Percentiles rank a stretch among this genome's conserved stretches.
These are phyloP conservation scores for Phytophthora pini DNA, from an alignment of 352 stramenopile species.

Conservation along the genomic window DNA sequence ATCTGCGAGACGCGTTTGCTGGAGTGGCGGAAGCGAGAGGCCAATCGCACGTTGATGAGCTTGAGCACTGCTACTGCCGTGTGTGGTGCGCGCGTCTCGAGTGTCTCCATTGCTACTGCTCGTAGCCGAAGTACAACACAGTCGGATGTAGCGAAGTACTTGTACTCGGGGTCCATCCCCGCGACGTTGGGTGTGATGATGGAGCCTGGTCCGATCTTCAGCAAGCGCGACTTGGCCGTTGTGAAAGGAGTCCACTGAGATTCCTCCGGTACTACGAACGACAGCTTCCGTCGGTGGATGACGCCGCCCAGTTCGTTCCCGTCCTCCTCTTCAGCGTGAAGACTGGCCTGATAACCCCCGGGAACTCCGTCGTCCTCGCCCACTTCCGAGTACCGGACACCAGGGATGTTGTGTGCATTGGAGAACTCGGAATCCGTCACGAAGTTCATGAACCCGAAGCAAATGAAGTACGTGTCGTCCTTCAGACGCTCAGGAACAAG, in stretches of 20 bases:
- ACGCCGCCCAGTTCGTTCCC: slow-evolving; percentile 6
- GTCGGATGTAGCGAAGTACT: slow-evolving; percentile 71
- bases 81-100: slow-evolving; percentile 64
- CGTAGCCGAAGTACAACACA: slow-evolving; percentile 74
- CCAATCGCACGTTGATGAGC: slow-evolving; percentile 67
- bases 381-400: slow-evolving; percentile 36
- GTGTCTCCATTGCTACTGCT: slow-evolving; percentile 55
- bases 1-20: slow-evolving; percentile 83
- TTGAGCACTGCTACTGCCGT: slow-evolving; percentile 80
- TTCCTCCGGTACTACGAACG: slow-evolving; percentile 51
- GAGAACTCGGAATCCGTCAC: slow-evolving; percentile 75
- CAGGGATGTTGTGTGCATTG: slow-evolving; percentile 61
- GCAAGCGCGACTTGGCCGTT: slow-evolving; percentile 62
- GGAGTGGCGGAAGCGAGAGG: slow-evolving; percentile 66
- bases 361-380: slow-evolving; percentile 4
- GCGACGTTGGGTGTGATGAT: slow-evolving; percentile 71
- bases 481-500: slow-evolving; percentile 47
- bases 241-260: slow-evolving; percentile 73
- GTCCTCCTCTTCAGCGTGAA: slow-evolving; percentile 12
- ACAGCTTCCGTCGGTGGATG: slow-evolving; percentile 40
- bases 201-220: slow-evolving; percentile 79
- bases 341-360: slow-evolving; percentile 2
- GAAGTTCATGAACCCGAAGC: slow-evolving; percentile 77
- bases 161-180: slow-evolving; percentile 48
- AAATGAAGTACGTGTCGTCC: slow-evolving; percentile 80